A percentile compares a stretch with the other conserved stretches of the same genome.
phyloP scores from a whole-genome alignment of 768 basidiomycete genomes.

The Amanita pseudoporphyria region DNA sequence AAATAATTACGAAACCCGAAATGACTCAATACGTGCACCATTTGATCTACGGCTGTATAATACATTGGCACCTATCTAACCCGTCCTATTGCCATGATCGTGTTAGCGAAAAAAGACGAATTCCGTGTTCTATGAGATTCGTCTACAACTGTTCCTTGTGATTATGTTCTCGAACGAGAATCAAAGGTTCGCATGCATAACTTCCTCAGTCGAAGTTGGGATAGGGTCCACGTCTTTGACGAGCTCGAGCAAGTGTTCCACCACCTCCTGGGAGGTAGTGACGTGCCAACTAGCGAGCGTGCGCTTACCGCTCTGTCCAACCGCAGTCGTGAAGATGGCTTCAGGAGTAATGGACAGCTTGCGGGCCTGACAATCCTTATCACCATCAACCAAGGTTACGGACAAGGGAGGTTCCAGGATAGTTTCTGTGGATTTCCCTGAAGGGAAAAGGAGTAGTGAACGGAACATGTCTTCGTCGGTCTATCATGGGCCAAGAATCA shows the following conservation, averaged over 20 bases:
- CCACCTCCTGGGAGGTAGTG: conserved; percentile 77
- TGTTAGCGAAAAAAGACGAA: no score
- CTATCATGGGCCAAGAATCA: conserved; percentile 22
- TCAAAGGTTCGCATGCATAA: neutral
- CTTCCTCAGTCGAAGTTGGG: neutral
- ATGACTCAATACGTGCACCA: no score
- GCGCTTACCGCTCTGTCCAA: conserved; percentile 84
- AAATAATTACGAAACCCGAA: neutral
- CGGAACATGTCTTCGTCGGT: conserved; percentile 99
- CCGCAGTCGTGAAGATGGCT: conserved; percentile 82
- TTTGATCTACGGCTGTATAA: no score
- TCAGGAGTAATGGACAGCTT: conserved; percentile 58
- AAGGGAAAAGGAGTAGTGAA: conserved; percentile 56
- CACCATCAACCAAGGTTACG: conserved; percentile 41
- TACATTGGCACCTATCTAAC: no score
- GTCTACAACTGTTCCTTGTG: no score
- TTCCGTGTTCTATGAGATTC: no score
- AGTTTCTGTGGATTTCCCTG: conserved; percentile 28
- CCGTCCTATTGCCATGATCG: no score
- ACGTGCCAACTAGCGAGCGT: conserved; percentile 92
- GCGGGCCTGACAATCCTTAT: conserved; percentile 30
- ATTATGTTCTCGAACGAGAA: neutral
- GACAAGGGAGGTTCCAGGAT: conserved; percentile 51
- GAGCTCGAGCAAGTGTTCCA: conserved; percentile 67
- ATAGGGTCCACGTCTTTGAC: conserved; percentile 25